phyloP scores from a whole-genome alignment of 352 stramenopile genomes.

The Peronospora destructor region DNA sequence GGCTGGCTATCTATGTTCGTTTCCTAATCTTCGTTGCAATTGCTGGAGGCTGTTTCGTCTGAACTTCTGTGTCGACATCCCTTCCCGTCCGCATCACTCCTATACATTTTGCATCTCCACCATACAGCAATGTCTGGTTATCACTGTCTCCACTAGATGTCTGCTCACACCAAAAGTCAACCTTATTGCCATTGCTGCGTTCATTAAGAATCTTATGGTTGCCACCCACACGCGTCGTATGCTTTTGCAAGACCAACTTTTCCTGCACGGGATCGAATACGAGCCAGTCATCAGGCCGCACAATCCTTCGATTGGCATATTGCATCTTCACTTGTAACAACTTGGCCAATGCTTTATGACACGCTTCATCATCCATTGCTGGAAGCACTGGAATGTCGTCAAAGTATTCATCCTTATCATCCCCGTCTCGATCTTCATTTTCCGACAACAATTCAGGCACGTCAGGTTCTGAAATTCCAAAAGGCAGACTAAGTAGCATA shows the following conservation, averaged over 20 bases:
- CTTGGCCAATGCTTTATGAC: constrained; percentile 41
- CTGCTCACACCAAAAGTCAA: constrained; percentile 18
- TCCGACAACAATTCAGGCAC: constrained; percentile 65
- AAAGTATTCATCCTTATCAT: constrained; percentile 21
- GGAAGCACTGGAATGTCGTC: constrained; percentile 16
- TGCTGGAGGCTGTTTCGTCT: constrained; percentile 6
- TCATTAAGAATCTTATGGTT: constrained; percentile 14
- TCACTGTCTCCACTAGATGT: constrained; percentile 22
- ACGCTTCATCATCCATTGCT: constrained; percentile 33
- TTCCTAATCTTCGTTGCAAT: constrained; percentile 6
- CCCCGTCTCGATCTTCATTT: constrained; percentile 22
- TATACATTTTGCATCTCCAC: constrained; percentile 4
- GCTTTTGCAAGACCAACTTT: constrained; percentile 55
- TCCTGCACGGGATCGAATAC: constrained; percentile 64
- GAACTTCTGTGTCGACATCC: constrained; percentile 4
- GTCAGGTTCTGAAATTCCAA: constrained; percentile 41
- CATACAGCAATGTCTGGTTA: constrained; percentile 1
- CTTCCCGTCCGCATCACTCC: neutral
- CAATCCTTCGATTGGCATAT: constrained; percentile 44
- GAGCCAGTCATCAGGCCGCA: constrained; percentile 61
- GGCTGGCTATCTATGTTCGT: constrained; percentile 11
- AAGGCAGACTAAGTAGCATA: constrained; percentile 37
- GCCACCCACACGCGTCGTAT: constrained; percentile 3
- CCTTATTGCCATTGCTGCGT: constrained; percentile 15
- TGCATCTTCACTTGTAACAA: constrained; percentile 57